Conservation (phyloP, 768 basidiomycete species). For the Porpolomopsis calyptriformis region DNA sequence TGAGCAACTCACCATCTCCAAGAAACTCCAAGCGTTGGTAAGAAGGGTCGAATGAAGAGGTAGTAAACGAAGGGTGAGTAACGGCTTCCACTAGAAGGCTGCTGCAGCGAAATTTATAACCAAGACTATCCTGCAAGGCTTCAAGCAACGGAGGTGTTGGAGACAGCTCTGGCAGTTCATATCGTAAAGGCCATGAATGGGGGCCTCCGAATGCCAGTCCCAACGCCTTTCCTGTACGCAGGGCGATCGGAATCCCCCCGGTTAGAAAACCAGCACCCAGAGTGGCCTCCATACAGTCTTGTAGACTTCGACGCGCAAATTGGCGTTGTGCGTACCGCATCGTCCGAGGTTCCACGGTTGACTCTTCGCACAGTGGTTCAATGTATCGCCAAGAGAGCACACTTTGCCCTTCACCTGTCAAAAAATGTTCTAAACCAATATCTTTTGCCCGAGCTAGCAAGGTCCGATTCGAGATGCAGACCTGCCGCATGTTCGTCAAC, state of each 20-base stretch:
- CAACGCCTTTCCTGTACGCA: slow-evolving; percentile 53
- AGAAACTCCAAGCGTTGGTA: slow-evolving; percentile 86
- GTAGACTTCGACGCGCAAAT: slow-evolving; percentile 60
- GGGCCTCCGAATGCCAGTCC: slow-evolving; percentile 66
- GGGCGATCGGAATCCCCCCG: slow-evolving; percentile 61
- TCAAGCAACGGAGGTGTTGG: slow-evolving; percentile 38
- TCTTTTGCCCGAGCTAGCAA: slow-evolving; percentile 59
- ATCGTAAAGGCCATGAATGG: slow-evolving; percentile 57
- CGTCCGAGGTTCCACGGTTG: slow-evolving; percentile 11
- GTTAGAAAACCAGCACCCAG: slow-evolving; percentile 67
- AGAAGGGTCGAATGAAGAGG: slow-evolving; percentile 38
- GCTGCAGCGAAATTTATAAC: slow-evolving; percentile 59
- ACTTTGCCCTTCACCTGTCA: slow-evolving; percentile 49
- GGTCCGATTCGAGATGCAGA: slow-evolving; percentile 59
- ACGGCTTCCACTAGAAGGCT: slow-evolving; percentile 63
- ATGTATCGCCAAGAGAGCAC: slow-evolving; percentile 50
- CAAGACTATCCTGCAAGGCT: slow-evolving; percentile 49
- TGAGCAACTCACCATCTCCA: slow-evolving; percentile 60
- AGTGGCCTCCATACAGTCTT: slow-evolving; percentile 83
- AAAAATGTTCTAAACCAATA: slow-evolving; percentile 48
- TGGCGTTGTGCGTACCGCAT: slow-evolving; percentile 30
- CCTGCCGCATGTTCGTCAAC: slow-evolving; percentile 52
- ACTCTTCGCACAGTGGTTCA: slow-evolving; percentile 27
- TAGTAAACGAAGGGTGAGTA: slow-evolving; percentile 74
- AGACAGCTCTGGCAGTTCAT: slow-evolving; percentile 23